Conservation (phyloP, 371 early-diverging fungal species). For the Entomophthora muscae region DNA sequence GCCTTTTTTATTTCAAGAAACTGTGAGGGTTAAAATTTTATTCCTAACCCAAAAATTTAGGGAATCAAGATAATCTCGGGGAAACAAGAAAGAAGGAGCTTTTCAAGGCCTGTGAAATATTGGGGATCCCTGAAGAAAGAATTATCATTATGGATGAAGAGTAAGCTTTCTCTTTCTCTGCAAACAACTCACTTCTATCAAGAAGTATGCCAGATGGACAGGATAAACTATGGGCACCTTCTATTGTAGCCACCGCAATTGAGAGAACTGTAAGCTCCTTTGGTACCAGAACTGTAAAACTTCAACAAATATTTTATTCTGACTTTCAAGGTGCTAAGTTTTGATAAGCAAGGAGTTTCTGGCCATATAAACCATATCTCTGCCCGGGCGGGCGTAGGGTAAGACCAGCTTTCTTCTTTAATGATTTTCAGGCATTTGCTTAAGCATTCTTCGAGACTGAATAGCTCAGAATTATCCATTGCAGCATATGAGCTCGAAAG, state of each 20-base stretch:
- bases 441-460: not conserved
- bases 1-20: no score
- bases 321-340: constrained; percentile 60
- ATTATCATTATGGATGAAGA: constrained; percentile 46
- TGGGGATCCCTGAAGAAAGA: constrained; percentile 40
- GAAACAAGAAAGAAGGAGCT: constrained; percentile 61
- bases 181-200: not conserved
- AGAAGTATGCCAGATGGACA: constrained; percentile 56
- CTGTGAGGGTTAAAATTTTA: no score
- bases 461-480: constrained; percentile 11
- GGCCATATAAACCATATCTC: constrained; percentile 90
- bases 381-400: constrained; percentile 57
- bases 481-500: constrained; percentile 36
- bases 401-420: constrained; percentile 12
- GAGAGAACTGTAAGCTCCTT: constrained; percentile 34
- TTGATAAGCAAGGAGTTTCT: constrained; percentile 84
- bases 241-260: constrained; percentile 31
- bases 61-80: constrained; percentile 64
- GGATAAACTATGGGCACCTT: constrained; percentile 45
- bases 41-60: no score
- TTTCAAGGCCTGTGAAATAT: constrained; percentile 33
- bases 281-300: constrained; percentile 39
- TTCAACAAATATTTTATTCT: not conserved
- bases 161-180: constrained; percentile 22
- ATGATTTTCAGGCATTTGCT: constrained; percentile 3